A percentile compares a stretch with the other conserved stretches of the same genome.
Conservation (phyloP, 306 rosid species). For the Rubus idaeus region DNA sequence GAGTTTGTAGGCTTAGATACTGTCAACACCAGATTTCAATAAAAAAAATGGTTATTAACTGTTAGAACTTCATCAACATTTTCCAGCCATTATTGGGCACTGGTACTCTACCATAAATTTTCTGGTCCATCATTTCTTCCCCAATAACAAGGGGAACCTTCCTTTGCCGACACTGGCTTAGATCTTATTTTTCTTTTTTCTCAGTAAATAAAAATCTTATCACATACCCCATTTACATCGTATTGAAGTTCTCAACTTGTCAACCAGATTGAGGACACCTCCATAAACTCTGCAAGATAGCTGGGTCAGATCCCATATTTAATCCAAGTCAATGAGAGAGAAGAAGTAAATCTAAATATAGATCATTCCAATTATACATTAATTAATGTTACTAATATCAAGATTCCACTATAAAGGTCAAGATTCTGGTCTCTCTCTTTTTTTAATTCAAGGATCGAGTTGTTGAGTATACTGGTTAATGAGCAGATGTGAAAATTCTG, state of each 20-base stretch:
- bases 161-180: constrained; percentile 21
- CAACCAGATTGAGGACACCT: not conserved
- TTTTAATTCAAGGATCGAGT: not conserved
- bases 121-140: constrained; percentile 7
- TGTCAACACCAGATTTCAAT: not conserved
- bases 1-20: not conserved
- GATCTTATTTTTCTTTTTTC: not conserved
- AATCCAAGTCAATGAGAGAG: not conserved
- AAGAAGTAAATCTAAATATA: not conserved
- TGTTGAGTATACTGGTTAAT: not conserved
- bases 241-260: constrained; percentile 13
- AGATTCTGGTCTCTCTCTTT: not conserved
- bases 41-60: not conserved
- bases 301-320: not conserved
- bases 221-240: not conserved
- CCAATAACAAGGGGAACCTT: constrained; percentile 14
- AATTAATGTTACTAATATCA: not conserved
- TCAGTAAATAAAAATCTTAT: not conserved
- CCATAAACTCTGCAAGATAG: not conserved
- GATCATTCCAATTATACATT: not conserved
- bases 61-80: not conserved
- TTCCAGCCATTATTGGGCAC: constrained; percentile 1
- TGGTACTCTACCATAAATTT: constrained; percentile 9
- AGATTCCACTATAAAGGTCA: not conserved
- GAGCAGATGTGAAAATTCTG: not conserved